A percentile compares a stretch with the other conserved stretches of the same genome.
Conservation (phyloP, 108 stramenopile genomes). For the Schizochytrium sp. region DNA sequence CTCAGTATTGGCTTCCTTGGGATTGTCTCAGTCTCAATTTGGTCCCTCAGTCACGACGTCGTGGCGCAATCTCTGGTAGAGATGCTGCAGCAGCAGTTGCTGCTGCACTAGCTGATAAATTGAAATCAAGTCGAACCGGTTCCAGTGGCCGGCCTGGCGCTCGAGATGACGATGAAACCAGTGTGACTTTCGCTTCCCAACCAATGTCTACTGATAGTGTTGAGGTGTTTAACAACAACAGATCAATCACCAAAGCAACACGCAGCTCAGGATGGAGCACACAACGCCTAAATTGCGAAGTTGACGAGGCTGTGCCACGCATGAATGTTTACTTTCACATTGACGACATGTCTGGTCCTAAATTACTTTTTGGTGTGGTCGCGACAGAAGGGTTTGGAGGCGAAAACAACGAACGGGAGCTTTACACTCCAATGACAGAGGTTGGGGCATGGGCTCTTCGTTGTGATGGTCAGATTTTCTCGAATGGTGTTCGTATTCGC, state of each 20-base stretch:
- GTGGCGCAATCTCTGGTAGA: slow-evolving; percentile 1
- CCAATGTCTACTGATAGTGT: background rate
- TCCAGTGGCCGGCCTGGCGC: background rate
- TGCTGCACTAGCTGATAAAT: background rate
- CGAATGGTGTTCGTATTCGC: slow-evolving; percentile 18
- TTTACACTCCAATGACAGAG: background rate
- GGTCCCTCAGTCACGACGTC: background rate
- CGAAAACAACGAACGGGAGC: background rate
- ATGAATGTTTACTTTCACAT: slow-evolving; percentile 48
- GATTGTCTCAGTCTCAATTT: slow-evolving; percentile 34
- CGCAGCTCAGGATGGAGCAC: slow-evolving; percentile 2
- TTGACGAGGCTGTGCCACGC: background rate
- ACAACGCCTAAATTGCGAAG: background rate
- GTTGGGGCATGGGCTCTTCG: background rate
- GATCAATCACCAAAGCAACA: background rate
- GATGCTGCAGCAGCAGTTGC: background rate
- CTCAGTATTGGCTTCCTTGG: slow-evolving; percentile 60
- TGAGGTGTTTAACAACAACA: slow-evolving; percentile 52
- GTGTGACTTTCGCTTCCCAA: background rate
- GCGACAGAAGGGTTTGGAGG: slow-evolving; percentile 44
- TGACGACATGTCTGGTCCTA: slow-evolving; percentile 7
- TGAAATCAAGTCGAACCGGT: background rate
- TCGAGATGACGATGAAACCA: background rate
- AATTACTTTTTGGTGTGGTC: slow-evolving; percentile 38
- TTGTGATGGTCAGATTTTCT: background rate